phyloP scores from a whole-genome alignment of 228 moss, liverwort and hornwort species.

The Sphagnum fallax region DNA sequence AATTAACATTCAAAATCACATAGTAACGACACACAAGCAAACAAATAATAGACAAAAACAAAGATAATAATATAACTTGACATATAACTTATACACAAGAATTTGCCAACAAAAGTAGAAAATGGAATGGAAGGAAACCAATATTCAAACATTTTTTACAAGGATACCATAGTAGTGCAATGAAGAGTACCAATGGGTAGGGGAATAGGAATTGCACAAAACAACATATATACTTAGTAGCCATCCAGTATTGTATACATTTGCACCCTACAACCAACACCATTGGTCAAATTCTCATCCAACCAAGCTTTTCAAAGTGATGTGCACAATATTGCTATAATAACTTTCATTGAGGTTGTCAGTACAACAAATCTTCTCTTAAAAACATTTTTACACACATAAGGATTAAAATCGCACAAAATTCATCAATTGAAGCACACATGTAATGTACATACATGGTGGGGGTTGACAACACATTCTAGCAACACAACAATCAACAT shows the following conservation, averaged over 20 bases:
- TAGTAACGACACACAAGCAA: not conserved
- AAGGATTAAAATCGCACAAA: not conserved
- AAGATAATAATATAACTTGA: not conserved
- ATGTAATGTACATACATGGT: not conserved
- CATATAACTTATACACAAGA: conserved; percentile 6
- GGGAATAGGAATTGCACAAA: conserved; percentile 41
- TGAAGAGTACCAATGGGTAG: conserved; percentile 62
- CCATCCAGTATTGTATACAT: conserved; percentile 61
- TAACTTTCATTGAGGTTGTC: not conserved
- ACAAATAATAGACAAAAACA: not conserved
- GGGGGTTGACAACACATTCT: not conserved
- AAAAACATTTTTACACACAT: not conserved
- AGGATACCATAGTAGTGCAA: conserved; percentile 55
- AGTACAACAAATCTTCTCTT: not conserved
- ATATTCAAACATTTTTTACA: conserved; percentile 53
- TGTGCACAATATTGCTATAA: not conserved
- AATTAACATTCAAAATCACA: not conserved
- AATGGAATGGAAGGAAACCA: not conserved
- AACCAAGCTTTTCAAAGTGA: not conserved
- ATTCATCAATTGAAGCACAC: not conserved
- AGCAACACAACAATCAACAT: not conserved
- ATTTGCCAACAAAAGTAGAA: conserved; percentile 3
- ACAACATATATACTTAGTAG: conserved; percentile 56
- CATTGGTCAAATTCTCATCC: conserved; percentile 39
- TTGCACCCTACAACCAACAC: conserved; percentile 60